These are phyloP conservation scores for Phytophthora colocasiae DNA, from an alignment of 352 stramenopile species.

Conservation along the genomic window DNA sequence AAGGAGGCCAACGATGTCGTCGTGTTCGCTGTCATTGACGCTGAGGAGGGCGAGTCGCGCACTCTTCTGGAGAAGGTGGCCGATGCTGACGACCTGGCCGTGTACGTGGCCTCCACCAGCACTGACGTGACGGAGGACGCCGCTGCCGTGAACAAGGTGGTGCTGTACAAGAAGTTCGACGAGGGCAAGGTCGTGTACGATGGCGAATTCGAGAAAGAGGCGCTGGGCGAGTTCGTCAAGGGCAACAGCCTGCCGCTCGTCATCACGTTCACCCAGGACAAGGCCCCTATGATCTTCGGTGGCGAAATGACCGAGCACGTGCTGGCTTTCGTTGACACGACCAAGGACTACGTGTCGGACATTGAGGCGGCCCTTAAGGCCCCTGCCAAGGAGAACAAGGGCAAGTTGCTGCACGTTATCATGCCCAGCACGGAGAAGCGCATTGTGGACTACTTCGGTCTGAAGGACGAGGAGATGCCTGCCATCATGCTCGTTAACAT, in stretches of 20 bases:
- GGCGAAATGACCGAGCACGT: slow-evolving; percentile 89
- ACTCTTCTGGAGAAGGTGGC: slow-evolving; percentile 79
- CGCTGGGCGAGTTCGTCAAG: slow-evolving; percentile 73
- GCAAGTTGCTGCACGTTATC: slow-evolving; percentile 91
- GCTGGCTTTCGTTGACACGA: slow-evolving; percentile 85
- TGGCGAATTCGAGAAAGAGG: slow-evolving; percentile 74
- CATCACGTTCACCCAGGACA: slow-evolving; percentile 91
- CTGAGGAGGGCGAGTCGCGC: slow-evolving; percentile 75
- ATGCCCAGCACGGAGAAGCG: slow-evolving; percentile 89
- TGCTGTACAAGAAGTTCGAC: slow-evolving; percentile 91
- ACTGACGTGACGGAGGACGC: slow-evolving; percentile 68
- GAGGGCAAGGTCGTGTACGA: slow-evolving; percentile 84
- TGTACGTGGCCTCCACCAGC: slow-evolving; percentile 81
- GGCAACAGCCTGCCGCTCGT: slow-evolving; percentile 89
- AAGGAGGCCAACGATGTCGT: slow-evolving; percentile 88
- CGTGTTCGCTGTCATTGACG: slow-evolving; percentile 86
- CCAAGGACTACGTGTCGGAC: slow-evolving; percentile 68
- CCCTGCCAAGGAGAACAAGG: slow-evolving; percentile 81
- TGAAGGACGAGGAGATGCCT: slow-evolving; percentile 89
- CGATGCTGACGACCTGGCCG: slow-evolving; percentile 72
- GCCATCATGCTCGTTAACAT: slow-evolving; percentile 92
- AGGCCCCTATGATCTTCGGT: slow-evolving; percentile 92
- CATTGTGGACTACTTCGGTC: slow-evolving; percentile 95
- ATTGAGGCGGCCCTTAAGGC: slow-evolving; percentile 68
- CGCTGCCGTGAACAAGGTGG: slow-evolving; percentile 62